phyloP scores from a whole-genome alignment of 495 filamentous ascomycete genomes.

The Aspergillus conjunctus region DNA sequence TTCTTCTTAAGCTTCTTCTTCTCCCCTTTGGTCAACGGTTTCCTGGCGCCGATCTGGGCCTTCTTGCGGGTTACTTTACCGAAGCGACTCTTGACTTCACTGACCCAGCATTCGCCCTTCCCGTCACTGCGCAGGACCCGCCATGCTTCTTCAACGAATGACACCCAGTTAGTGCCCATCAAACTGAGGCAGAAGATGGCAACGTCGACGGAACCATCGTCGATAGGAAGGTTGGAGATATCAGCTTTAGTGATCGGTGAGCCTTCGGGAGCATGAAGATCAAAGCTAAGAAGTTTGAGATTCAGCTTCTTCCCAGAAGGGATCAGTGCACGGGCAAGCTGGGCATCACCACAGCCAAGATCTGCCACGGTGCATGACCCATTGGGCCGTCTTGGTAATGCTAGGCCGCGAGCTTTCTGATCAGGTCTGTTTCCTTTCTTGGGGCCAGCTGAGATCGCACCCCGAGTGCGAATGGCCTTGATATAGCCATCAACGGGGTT shows the following conservation, averaged over 20 bases:
- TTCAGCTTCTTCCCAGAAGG: constrained; percentile 60
- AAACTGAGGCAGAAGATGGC: constrained; percentile 92
- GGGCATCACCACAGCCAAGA: constrained; percentile 78
- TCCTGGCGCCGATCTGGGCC: constrained; percentile 61
- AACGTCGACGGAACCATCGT: constrained; percentile 73
- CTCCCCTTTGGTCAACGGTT: constrained; percentile 60
- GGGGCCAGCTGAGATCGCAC: constrained; percentile 34
- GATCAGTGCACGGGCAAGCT: constrained; percentile 63
- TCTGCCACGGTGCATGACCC: constrained; percentile 79
- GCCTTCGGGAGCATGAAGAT: constrained; percentile 60
- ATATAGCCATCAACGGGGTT: constrained; percentile 91
- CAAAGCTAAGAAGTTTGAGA: constrained; percentile 68
- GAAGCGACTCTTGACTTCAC: constrained; percentile 93
- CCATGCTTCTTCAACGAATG: constrained; percentile 94
- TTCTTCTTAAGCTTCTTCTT: constrained; percentile 51
- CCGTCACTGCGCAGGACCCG: constrained; percentile 74
- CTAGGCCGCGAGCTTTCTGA: constrained; percentile 30
- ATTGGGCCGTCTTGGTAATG: constrained; percentile 54
- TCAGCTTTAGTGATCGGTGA: constrained; percentile 83
- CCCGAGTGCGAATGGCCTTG: constrained; percentile 61
- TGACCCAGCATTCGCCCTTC: constrained; percentile 94
- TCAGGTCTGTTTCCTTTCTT: constrained; percentile 41
- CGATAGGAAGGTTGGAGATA: constrained; percentile 77
- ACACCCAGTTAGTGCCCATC: constrained; percentile 98
- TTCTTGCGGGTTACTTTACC: constrained; percentile 61